These are phyloP conservation scores for Didymella pomorum DNA, from an alignment of 2,329 filamentous ascomycete species.

Conservation along the genomic window DNA sequence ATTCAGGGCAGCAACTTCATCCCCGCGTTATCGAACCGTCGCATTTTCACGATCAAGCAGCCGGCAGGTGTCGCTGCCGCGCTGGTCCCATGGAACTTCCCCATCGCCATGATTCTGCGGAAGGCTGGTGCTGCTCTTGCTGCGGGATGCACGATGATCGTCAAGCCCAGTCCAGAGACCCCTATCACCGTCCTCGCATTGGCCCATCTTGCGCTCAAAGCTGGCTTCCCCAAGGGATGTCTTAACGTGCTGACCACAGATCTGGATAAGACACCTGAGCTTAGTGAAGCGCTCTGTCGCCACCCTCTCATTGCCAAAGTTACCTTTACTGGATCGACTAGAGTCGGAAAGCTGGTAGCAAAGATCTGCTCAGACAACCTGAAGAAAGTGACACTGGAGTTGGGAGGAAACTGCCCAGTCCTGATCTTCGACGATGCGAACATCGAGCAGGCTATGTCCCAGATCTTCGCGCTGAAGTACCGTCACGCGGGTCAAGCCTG, in stretches of 20 bases:
- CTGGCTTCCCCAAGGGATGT: slow-evolving; percentile 64
- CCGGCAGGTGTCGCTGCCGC: slow-evolving; percentile 74
- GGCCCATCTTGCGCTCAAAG: slow-evolving; percentile 50
- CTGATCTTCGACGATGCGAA: slow-evolving; percentile 71
- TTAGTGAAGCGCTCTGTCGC: slow-evolving; percentile 63
- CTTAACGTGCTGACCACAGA: slow-evolving; percentile 69
- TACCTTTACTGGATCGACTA: slow-evolving; percentile 66
- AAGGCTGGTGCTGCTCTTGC: slow-evolving; percentile 74
- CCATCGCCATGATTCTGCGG: slow-evolving; percentile 71
- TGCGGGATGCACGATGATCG: slow-evolving; percentile 76
- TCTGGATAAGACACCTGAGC: slow-evolving; percentile 62
- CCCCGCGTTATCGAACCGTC: slow-evolving; percentile 67
- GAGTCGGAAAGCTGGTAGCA: slow-evolving; percentile 69
- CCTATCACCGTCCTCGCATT: slow-evolving; percentile 51
- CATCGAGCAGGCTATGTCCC: slow-evolving; percentile 61
- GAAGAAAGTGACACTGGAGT: slow-evolving; percentile 70
- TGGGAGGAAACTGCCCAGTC: slow-evolving; percentile 72
- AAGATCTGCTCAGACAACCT: slow-evolving; percentile 66
- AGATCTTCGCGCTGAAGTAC: slow-evolving; percentile 61
- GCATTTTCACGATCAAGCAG: slow-evolving; percentile 77
- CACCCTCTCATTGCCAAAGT: slow-evolving; percentile 69
- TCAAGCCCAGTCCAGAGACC: slow-evolving; percentile 55
- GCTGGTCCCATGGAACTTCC: slow-evolving; percentile 78
- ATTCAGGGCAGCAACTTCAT: slow-evolving; percentile 69
- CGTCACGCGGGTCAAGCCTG: slow-evolving; percentile 71